phyloP scores from a whole-genome alignment of 306 rosid genomes.

The Begonia loranthoides region DNA sequence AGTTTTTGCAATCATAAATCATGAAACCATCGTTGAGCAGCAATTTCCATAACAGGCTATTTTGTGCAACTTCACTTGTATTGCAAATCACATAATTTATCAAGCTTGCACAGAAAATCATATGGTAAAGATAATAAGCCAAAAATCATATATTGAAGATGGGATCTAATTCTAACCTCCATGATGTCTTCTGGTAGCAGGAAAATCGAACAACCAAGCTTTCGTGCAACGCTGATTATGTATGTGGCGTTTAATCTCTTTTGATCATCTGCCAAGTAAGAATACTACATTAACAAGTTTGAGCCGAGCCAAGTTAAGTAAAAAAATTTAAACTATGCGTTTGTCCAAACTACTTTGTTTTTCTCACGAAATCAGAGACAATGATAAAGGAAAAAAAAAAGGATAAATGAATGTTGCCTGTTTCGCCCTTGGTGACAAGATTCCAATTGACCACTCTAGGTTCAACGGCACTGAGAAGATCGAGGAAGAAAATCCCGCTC shows the following conservation, averaged over 20 bases:
- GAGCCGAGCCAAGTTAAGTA: neutral
- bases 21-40: too few species aligned
- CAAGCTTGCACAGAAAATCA: too few species aligned
- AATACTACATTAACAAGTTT: neutral
- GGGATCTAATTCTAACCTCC: slow-evolving; percentile 39
- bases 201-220: slow-evolving; percentile 93
- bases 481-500: slow-evolving; percentile 77
- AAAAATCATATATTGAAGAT: too few species aligned
- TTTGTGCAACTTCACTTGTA: too few species aligned
- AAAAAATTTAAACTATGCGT: neutral
- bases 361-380: too few species aligned
- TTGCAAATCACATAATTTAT: too few species aligned
- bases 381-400: neutral
- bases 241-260: slow-evolving; percentile 91
- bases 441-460: slow-evolving; percentile 97
- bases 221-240: slow-evolving; percentile 85
- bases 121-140: too few species aligned
- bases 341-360: too few species aligned
- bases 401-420: slow-evolving; percentile 33
- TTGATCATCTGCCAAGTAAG: slow-evolving; percentile 44
- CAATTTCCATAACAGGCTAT: too few species aligned
- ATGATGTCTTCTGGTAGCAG: slow-evolving; percentile 88
- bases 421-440: slow-evolving; percentile 88
- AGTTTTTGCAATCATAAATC: too few species aligned
- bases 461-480: slow-evolving; percentile 94